Base-by-base conservation (phyloP, 148 eudicot species). In the Pouteria glomerata region DNA sequence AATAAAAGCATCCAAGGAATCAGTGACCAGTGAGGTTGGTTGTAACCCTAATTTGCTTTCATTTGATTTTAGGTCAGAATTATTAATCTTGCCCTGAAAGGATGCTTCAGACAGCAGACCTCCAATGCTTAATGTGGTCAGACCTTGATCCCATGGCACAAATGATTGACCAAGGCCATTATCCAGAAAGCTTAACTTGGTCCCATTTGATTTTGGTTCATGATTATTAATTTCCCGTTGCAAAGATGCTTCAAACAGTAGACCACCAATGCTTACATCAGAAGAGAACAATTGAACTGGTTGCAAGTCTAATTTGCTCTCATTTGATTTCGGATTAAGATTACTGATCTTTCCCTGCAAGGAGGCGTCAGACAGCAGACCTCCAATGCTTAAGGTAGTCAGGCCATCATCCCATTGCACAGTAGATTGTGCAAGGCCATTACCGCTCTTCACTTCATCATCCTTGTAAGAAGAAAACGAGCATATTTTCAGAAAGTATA, bases 21-120 rank as follows among this genome's bases (percentile, higher is more conserved):
- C 88, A 33, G 81, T 42, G 44, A 71, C 44, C 42, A 68, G 59
- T 47, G 65, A 24, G 77, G 64, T 63, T 19, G 77, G 78, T 74
- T 78, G 88, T 33, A 63, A 72, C 15, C 59, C 53, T 48, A 66
- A 57, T 76, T 82, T 83, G 82, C 67, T 73, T 57, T 66, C 78
- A n/a, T 76, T 73, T 51, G 42, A 68, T 34, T 57, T 77, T 21
- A 29, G 52, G 31, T 73, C 68, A 80, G 63, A 50, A 48, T 24
- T 29, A 62, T 56, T 77, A 57, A 77, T 71, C 69, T 73, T 84
- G 55, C 76, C 86, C 78, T 77, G 85, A 75, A 87, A 66, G 8
- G 97, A 89, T 76, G 82, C 88, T 81, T 89, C 94, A 64, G 91
- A 87, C 26, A 91, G 79, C 61, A 89, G 84, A 65, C 90, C 92